phyloP scores from a whole-genome alignment of 495 filamentous ascomycete genomes.

The Acidiella bohemica region DNA sequence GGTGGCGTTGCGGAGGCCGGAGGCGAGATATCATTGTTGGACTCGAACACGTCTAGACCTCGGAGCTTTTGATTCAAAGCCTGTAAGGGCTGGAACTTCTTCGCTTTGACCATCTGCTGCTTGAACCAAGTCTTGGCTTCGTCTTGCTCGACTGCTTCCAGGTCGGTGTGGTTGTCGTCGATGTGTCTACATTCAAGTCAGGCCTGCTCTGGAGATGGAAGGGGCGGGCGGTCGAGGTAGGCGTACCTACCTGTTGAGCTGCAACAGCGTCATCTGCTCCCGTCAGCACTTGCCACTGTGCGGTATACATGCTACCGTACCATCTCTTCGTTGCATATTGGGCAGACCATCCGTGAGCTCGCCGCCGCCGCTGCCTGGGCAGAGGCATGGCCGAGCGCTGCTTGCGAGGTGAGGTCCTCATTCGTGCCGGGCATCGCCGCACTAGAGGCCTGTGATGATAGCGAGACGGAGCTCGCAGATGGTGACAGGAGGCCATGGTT shows the following conservation, averaged over 20 bases:
- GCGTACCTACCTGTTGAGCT: slow-evolving; percentile 63
- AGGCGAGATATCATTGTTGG: slow-evolving; percentile 48
- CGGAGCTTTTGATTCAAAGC: slow-evolving; percentile 91
- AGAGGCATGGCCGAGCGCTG: slow-evolving; percentile 41
- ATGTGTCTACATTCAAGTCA: slow-evolving; percentile 53
- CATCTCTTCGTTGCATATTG: slow-evolving; percentile 97
- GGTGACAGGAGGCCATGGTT: slow-evolving; percentile 33
- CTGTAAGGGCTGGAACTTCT: slow-evolving; percentile 85
- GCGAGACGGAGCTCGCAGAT: slow-evolving; percentile 37
- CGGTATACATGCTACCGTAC: slow-evolving; percentile 31
- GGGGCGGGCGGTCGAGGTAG: background rate
- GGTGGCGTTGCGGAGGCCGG: background rate
- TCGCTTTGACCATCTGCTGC: slow-evolving; percentile 88
- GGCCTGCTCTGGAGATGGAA: background rate
- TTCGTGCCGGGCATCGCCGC: slow-evolving; percentile 43
- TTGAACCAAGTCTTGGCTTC: slow-evolving; percentile 98
- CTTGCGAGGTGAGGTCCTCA: slow-evolving; percentile 45
- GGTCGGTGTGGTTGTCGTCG: slow-evolving; percentile 82
- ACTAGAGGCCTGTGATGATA: slow-evolving; percentile 50
- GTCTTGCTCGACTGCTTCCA: slow-evolving; percentile 87
- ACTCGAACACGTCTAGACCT: slow-evolving; percentile 93
- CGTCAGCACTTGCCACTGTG: slow-evolving; percentile 12
- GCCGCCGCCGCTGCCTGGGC: slow-evolving; percentile 39
- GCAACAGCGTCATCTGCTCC: slow-evolving; percentile 69
- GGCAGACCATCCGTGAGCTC: slow-evolving; percentile 63